phyloP scores from a whole-genome alignment of 805 yeast genomes.

The Yarrowia phangngaensis region DNA sequence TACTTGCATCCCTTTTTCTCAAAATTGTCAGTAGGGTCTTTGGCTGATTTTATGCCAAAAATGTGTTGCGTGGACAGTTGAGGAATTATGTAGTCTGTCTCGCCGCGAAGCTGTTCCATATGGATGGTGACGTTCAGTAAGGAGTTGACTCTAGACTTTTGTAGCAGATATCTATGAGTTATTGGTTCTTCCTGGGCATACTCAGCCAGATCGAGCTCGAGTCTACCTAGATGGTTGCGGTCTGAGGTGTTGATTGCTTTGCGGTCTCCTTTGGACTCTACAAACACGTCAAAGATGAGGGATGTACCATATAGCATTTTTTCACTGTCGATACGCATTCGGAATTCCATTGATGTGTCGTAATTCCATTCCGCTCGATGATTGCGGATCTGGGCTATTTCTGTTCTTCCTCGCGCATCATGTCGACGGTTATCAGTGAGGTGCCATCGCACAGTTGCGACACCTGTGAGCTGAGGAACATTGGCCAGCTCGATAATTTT shows the following conservation, averaged over 20 bases:
- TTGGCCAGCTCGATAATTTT: conserved; percentile 69
- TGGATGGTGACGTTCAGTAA: conserved; percentile 61
- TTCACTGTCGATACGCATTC: conserved; percentile 43
- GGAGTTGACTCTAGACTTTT: conserved; percentile 77
- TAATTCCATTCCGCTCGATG: conserved; percentile 54
- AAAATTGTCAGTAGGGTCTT: conserved; percentile 16
- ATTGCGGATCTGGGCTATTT: conserved; percentile 45
- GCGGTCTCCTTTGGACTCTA: conserved; percentile 42
- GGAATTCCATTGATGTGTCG: conserved; percentile 42
- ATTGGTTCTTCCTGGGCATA: conserved; percentile 53
- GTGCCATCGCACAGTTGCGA: conserved; percentile 61
- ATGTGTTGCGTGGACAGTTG: conserved; percentile 42
- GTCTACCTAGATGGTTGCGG: conserved; percentile 51
- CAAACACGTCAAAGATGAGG: conserved; percentile 46
- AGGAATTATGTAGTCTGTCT: conserved; percentile 45
- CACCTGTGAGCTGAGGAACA: conserved; percentile 74
- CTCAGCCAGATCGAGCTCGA: conserved; percentile 68
- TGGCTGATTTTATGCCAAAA: conserved; percentile 50
- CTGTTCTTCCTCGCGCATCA: conserved; percentile 49
- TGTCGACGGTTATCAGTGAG: conserved; percentile 49
- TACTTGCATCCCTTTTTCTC: conserved; percentile 32
- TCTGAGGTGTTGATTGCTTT: conserved; percentile 17
- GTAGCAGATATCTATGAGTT: conserved; percentile 63
- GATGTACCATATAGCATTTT: conserved; percentile 41
- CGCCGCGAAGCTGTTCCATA: conserved; percentile 47